Evolutionary conservation across 495 filamentous ascomycete genomes (phyloP), one percentile per base, ranked within the genome.

Genomic region (Endocarpon pusillum): DNA sequence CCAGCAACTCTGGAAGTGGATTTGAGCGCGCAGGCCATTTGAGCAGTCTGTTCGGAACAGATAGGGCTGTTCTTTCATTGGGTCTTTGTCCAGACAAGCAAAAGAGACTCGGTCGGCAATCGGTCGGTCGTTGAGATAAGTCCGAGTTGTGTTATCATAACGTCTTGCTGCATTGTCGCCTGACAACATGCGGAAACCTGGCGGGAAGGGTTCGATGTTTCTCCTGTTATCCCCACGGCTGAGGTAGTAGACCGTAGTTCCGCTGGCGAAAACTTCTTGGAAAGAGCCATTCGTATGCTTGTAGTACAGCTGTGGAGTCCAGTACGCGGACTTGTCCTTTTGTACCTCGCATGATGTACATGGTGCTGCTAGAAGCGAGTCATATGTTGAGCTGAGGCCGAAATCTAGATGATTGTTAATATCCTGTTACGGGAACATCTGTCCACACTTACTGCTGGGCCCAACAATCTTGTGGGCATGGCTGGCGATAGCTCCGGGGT

Each of bases 301-400:
- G 47, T 79, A 81, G 45, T 78, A 81, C 12, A 81, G 40, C 5
- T 49, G 51, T 0, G 77, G 77, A 22, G 64, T 66, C 75, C 76
- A 81, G 51, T 82, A 82, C 4, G 62, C 69, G 17, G 76, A 81
- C 41, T 61, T 73, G 51, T 82, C 77, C 47, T 72, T 54, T 11
- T 53, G 51, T 19, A 78, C 68, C 39, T 59, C 59, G 43, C 77
- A 82, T 7, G 71, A 75, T 2, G 72, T 77, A 46, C 75, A 81
- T 9, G 57, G 53, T 25, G 58, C 70, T 28, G 52, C 48, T 8
- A 55, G 25, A 7, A 81, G 58, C n/a, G 64, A 55, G 7, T 60
- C 53, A 30, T 61, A 67, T 4, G 43, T 58, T 19, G 67, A 44
- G 21, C 41, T 46, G 10, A 54, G 36, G 18, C 49, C 54, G 46